Percentiles rank a stretch among this genome's conserved stretches.
Conservation (phyloP, 2,329 filamentous ascomycete species). For the Hypoxylon sp. region DNA sequence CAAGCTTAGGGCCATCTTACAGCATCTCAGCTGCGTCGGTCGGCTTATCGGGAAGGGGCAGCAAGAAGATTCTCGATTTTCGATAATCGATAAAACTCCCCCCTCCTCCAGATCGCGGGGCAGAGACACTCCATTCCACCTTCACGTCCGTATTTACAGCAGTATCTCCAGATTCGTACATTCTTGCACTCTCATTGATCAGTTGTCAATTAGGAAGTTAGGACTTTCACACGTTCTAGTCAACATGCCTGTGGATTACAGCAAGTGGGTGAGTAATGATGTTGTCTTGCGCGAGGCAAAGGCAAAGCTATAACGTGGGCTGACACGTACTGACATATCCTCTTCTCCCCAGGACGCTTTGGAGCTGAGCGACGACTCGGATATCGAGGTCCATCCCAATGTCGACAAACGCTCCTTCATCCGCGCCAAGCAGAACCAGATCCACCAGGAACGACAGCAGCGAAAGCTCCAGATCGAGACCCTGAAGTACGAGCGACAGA, state of each 20-base stretch:
- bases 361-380: slow-evolving; percentile 97
- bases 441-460: slow-evolving; percentile 87
- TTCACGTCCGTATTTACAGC: not conserved
- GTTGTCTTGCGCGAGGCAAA: not conserved
- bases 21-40: not conserved
- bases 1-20: not conserved
- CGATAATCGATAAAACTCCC: slow-evolving; percentile 20
- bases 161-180: not conserved
- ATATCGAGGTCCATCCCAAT: slow-evolving; percentile 98
- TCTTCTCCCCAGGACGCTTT: slow-evolving; percentile 73
- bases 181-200: not conserved
- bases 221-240: not conserved
- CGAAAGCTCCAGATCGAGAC: slow-evolving; percentile 89
- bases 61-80: slow-evolving; percentile 33
- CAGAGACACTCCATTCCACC: slow-evolving; percentile 12
- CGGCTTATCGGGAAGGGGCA: not conserved
- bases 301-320: no score
- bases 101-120: slow-evolving; percentile 25
- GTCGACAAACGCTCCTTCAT: slow-evolving; percentile 99
- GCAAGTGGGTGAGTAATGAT: slow-evolving; percentile 67
- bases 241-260: slow-evolving; percentile 65
- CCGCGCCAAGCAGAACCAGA: slow-evolving; percentile 96
- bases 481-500: slow-evolving; percentile 87
- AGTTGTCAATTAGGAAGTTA: not conserved
- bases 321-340: slow-evolving; percentile 23